Evolutionary conservation across 2,329 filamentous ascomycete genomes (phyloP).

Genomic region (Alternaria panax): DNA sequence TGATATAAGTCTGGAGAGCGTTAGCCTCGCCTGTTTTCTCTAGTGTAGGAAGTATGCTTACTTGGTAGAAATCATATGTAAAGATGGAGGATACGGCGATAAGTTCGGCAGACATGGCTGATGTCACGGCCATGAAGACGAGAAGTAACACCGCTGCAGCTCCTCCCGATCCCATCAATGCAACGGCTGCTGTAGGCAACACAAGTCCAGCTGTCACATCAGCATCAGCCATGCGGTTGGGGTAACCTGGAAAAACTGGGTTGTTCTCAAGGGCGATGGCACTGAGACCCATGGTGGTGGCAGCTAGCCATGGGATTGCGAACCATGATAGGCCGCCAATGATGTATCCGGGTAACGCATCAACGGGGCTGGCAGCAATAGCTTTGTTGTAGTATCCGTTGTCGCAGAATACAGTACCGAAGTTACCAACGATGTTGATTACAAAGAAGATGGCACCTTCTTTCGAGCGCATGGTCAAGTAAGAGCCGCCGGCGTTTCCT

Average conservation of each 20-base stretch:
- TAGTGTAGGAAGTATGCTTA: conserved; percentile 35
- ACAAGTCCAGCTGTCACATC: conserved; percentile 86
- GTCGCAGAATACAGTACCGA: conserved; percentile 83
- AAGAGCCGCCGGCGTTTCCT: conserved; percentile 82
- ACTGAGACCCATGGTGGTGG: conserved; percentile 86
- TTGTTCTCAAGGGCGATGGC: conserved; percentile 80
- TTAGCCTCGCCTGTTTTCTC: neutral
- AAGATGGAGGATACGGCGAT: conserved; percentile 88
- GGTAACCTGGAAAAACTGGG: conserved; percentile 75
- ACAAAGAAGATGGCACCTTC: conserved; percentile 90
- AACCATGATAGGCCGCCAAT: conserved; percentile 90
- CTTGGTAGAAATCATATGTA: conserved; percentile 88
- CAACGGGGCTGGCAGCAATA: conserved; percentile 83
- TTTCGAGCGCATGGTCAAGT: conserved; percentile 83
- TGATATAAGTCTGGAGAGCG: conserved; percentile 65
- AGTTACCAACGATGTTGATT: conserved; percentile 88
- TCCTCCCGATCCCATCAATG: conserved; percentile 80
- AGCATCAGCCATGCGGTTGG: conserved; percentile 71
- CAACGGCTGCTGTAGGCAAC: conserved; percentile 83
- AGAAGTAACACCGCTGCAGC: conserved; percentile 80
- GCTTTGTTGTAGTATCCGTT: conserved; percentile 93
- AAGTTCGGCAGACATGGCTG: conserved; percentile 80
- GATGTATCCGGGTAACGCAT: conserved; percentile 88
- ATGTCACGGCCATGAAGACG: conserved; percentile 90
- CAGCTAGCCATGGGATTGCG: conserved; percentile 87